Evolutionary conservation across 148 eudicot genomes (phyloP), one percentile per base, ranked within the genome.

Genomic region (Rhododendron henanense): DNA sequence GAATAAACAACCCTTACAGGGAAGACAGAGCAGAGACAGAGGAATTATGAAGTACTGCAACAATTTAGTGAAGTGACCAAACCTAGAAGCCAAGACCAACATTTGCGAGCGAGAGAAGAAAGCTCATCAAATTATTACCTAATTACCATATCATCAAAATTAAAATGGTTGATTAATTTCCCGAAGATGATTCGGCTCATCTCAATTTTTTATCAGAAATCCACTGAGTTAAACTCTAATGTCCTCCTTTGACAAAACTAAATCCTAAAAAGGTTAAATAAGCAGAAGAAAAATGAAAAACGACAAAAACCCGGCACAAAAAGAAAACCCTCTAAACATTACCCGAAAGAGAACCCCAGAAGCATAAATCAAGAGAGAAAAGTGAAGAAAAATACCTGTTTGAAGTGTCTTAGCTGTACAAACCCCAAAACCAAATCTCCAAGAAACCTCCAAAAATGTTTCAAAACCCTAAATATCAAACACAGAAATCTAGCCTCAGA

Each of bases 381-480:
- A 3, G 9, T 39, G 65, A 47, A 74, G 28, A 13, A 25, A 57
- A 45, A 57, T 69, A 71, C 79, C 78, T 71, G 78, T 16, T 69
- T 47, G 44, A 69, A 71, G 57, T 83, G 35, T 55, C 39, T 15
- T 65, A 48, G 85, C 59, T 83, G 78, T 31, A 39, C 15, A 44
- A 65, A 23, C 51, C 84, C 74, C 63, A 18, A 82, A 83, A 65
- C 28, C 41, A 16, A n/a, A 25, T 55, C 77, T 65, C 85, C 76
- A 83, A 71, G 79, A 69, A 39, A 83, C 16, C 63, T 71, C 63
- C 61, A 31, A 31, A 25, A 44, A 47, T 47, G 48, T 48, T 45
- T 15, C 53, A 83, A 82, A 83, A 83, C 85, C 85, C 85, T 83
- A 83, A 83, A n/a, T 61, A 37, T 41, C 84, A 28, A 8, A 45